Conservation (phyloP, 495 filamentous ascomycete species). For the Cladorrhinum samala region DNA sequence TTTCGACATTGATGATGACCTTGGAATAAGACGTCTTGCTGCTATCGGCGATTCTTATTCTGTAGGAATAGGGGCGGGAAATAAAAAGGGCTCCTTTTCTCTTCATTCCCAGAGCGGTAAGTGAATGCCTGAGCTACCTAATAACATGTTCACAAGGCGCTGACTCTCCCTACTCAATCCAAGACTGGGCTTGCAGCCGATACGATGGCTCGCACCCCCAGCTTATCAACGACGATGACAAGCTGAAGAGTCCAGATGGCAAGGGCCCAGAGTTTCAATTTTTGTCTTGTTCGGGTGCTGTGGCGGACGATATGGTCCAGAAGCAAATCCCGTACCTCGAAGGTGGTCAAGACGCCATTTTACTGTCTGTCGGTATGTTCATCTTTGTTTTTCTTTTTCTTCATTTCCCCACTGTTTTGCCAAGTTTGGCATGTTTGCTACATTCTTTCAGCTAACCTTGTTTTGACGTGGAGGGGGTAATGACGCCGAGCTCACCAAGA, state of each 20-base stretch:
- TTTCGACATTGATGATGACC: neutral
- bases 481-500: neutral
- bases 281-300: neutral
- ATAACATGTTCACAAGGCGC: neutral
- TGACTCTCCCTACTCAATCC: neutral
- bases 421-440: neutral
- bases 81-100: neutral
- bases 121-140: too few relatives aligned
- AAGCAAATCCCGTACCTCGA: neutral
- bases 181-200: neutral
- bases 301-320: neutral
- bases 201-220: neutral
- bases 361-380: neutral
- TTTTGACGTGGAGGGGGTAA: neutral
- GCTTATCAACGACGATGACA: neutral
- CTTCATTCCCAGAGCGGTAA: neutral
- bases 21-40: neutral
- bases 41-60: neutral
- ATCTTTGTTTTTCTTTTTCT: neutral
- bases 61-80: neutral
- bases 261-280: neutral
- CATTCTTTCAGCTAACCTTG: neutral
- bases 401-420: too few relatives aligned
- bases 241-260: neutral
- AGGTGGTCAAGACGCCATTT: neutral